Percentiles rank a stretch among this genome's conserved stretches.
These are phyloP conservation scores for Cardamine occulta DNA, from an alignment of 345 rosid species.

Conservation along the genomic window DNA sequence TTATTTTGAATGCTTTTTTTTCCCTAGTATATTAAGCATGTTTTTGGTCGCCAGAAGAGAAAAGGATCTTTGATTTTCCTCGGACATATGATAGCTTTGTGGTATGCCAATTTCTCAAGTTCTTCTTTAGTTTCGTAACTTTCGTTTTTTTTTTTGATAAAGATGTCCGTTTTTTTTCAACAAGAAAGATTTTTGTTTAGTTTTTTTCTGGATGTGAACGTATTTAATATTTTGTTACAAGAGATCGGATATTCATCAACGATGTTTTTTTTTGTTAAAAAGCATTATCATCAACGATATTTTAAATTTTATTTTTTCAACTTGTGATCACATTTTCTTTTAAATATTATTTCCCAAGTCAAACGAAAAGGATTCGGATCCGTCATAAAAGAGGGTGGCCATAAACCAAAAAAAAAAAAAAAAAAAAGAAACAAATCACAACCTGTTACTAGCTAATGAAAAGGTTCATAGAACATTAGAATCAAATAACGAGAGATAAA, in stretches of 20 bases:
- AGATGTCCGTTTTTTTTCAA: too few species aligned
- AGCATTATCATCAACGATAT: background rate
- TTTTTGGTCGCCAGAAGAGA: background rate
- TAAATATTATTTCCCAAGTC: background rate
- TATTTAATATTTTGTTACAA: too few species aligned
- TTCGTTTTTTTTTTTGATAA: too few species aligned
- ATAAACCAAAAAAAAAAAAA: background rate
- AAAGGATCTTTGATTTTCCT: too few species aligned
- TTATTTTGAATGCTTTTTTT: background rate
- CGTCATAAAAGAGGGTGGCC: background rate
- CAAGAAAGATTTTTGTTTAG: too few species aligned
- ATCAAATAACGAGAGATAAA: background rate
- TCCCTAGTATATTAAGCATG: background rate
- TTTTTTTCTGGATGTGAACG: too few species aligned
- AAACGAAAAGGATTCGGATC: conserved; percentile 6
- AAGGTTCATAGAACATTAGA: background rate
- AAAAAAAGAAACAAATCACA: background rate
- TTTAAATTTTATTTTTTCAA: background rate
- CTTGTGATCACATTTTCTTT: background rate
- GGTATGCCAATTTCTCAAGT: background rate
- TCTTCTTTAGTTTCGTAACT: too few species aligned
- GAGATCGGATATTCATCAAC: background rate
- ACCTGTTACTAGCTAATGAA: background rate
- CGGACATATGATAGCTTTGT: background rate
- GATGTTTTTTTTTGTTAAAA: background rate